Evolutionary conservation across 108 stramenopile species (phyloP).

Genomic region (Fistulifera solaris): DNA sequence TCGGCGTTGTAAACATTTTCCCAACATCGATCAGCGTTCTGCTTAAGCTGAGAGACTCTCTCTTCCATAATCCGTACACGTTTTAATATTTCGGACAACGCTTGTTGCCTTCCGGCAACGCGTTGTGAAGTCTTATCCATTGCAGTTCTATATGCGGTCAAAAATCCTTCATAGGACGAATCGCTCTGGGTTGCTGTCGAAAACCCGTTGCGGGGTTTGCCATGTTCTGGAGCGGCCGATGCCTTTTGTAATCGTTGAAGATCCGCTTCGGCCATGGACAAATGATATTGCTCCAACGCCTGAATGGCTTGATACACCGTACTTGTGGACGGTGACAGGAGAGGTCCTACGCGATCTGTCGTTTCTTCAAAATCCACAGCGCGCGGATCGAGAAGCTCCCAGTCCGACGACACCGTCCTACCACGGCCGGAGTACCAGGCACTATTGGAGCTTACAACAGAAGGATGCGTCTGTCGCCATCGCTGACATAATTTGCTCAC

Average conservation of each 20-base stretch:
- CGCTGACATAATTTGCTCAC: constrained; percentile 2
- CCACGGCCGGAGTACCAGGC: too few relatives aligned
- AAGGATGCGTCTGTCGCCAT: constrained; percentile 4
- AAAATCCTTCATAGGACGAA: constrained; percentile 19
- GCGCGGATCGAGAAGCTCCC: constrained; percentile 7
- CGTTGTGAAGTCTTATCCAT: constrained; percentile 12
- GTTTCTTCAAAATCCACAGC: constrained; percentile 6
- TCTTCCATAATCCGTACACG: constrained; percentile 36
- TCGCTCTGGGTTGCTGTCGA: constrained; percentile 21
- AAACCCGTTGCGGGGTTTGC: constrained; percentile 14
- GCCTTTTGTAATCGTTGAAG: constrained; percentile 33
- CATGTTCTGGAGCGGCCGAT: background rate
- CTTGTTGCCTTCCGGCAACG: constrained; percentile 16
- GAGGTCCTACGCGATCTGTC: constrained; percentile 20
- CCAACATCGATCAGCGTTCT: constrained; percentile 37
- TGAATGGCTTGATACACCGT: constrained; percentile 20
- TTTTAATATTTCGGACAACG: constrained; percentile 29
- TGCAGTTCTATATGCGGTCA: background rate
- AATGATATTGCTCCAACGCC: constrained; percentile 45
- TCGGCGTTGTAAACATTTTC: constrained; percentile 38
- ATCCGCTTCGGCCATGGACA: constrained; percentile 23
- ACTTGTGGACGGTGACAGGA: constrained; percentile 17
- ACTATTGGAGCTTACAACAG: too few relatives aligned
- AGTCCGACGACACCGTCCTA: background rate
- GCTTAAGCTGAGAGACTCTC: constrained; percentile 28